Conservation (phyloP, 192 early-diverging fungal species). For the Diversispora eburnea region DNA sequence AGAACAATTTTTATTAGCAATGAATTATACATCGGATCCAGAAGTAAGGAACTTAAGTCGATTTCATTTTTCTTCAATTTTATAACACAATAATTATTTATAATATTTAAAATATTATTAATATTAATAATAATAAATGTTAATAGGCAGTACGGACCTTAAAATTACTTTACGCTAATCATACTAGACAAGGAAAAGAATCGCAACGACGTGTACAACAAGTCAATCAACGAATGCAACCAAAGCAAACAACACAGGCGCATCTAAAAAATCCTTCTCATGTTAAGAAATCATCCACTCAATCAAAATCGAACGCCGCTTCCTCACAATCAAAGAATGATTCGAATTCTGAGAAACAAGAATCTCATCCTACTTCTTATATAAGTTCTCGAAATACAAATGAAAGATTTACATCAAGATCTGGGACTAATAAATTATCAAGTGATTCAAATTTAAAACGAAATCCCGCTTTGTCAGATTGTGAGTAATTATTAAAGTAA, state of each 20-base stretch:
- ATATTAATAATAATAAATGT: background rate
- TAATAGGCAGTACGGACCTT: constrained; percentile 59
- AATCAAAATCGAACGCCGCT: background rate
- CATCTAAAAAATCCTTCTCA: constrained; percentile 12
- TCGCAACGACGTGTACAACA: constrained; percentile 51
- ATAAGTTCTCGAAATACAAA: background rate
- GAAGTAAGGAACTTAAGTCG: constrained; percentile 37
- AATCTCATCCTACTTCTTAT: constrained; percentile 3
- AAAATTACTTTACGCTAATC: constrained; percentile 61
- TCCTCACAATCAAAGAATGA: background rate
- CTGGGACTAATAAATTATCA: no score
- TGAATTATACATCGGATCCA: constrained; percentile 52
- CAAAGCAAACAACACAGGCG: constrained; percentile 17
- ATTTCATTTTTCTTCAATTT: background rate
- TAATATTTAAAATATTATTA: background rate
- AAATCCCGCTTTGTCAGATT: background rate
- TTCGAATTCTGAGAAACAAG: constrained; percentile 4
- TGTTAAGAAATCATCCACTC: background rate
- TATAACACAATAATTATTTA: no score
- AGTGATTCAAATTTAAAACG: background rate
- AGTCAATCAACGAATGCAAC: constrained; percentile 35
- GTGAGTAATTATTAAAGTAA: background rate
- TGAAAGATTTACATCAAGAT: background rate
- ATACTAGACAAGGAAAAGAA: constrained; percentile 64
- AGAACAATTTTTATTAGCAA: constrained; percentile 60